These are phyloP conservation scores for Arthroderma sp. DNA, from an alignment of 2,329 filamentous ascomycete genomes.

Conservation along the genomic window DNA sequence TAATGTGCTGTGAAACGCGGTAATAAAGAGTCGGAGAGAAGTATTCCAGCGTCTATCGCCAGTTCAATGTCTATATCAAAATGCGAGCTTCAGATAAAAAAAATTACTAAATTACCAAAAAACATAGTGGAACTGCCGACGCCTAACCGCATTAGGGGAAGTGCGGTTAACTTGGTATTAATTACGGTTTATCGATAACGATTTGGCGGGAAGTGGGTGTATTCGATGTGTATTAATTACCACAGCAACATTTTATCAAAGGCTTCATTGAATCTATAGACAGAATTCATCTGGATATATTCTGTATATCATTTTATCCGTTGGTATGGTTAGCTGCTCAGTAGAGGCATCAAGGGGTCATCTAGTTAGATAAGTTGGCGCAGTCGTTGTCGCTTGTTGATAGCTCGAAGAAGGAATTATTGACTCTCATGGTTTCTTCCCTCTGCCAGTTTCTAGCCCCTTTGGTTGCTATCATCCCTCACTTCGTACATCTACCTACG, in stretches of 20 bases:
- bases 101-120: slow-evolving; percentile 1
- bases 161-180: background rate
- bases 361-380: background rate
- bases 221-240: background rate
- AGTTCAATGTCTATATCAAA: background rate
- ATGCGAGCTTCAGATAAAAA: background rate
- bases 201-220: background rate
- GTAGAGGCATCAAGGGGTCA: background rate
- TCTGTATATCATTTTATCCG: background rate
- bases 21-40: background rate
- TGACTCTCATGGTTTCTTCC: background rate
- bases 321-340: background rate
- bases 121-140: background rate
- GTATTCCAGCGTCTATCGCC: background rate
- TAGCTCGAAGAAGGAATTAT: background rate
- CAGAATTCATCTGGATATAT: background rate
- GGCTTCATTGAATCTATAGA: background rate
- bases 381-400: background rate
- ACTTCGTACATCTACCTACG: background rate
- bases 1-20: slow-evolving; percentile 17
- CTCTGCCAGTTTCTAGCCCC: background rate
- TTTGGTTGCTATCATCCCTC: background rate
- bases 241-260: background rate
- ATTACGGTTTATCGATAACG: slow-evolving; percentile 1
- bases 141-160: background rate